These are phyloP conservation scores for Raffaelea ambrosiae DNA, from an alignment of 2,329 filamentous ascomycete species.

Conservation along the genomic window DNA sequence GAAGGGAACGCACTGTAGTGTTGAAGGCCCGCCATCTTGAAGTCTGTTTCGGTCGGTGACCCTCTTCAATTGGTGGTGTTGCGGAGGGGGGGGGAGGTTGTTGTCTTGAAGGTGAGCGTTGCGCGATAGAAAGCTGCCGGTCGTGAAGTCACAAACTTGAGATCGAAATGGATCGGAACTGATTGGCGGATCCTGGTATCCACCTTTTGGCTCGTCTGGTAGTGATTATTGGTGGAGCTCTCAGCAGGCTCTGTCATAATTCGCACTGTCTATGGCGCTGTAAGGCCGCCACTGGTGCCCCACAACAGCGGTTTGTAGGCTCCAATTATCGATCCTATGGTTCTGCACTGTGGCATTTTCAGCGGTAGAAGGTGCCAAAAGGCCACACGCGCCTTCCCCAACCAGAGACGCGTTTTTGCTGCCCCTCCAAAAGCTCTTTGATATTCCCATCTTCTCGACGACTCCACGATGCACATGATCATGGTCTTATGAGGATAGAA, in stretches of 20 bases:
- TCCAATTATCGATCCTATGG: too few relatives aligned
- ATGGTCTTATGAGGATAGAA: too few relatives aligned
- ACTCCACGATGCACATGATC: too few relatives aligned
- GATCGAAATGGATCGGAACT: constrained; percentile 11
- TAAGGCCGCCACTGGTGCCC: background rate
- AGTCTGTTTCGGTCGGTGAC: constrained; percentile 7
- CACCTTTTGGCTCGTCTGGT: too few relatives aligned
- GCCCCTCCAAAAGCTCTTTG: too few relatives aligned
- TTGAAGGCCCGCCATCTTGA: constrained; percentile 34
- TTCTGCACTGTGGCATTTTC: background rate
- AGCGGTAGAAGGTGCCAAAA: background rate
- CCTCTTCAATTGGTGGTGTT: background rate
- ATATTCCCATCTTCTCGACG: too few relatives aligned
- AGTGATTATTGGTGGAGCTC: too few relatives aligned
- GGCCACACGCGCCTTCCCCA: constrained; percentile 3
- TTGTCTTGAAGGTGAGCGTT: background rate
- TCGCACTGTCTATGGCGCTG: background rate
- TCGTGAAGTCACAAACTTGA: background rate
- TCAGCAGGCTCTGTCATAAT: too few relatives aligned
- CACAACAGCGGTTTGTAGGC: constrained; percentile 3
- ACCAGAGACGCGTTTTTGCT: constrained; percentile 6
- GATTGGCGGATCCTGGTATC: constrained; percentile 10
- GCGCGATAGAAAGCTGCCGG: background rate
- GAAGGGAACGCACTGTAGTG: constrained; percentile 29
- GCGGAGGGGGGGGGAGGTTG: background rate